Base-by-base conservation (phyloP, 257 asterid species). In the Cordia subcordata region DNA sequence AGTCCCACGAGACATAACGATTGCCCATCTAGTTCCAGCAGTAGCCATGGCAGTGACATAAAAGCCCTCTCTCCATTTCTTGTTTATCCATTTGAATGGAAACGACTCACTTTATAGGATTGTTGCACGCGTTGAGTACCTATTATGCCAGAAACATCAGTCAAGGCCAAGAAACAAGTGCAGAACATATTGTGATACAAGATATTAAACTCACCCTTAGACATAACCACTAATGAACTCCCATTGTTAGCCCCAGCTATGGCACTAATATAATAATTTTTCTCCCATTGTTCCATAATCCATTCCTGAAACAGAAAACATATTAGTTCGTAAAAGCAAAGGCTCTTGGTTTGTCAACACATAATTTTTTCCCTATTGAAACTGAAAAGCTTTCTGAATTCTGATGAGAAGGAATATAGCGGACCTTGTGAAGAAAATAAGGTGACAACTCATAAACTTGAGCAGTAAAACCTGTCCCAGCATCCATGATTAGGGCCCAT, bases 211-310 rank as follows among this genome's bases (percentile, higher is more conserved):
- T 60, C 55, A 85, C 94, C 94, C 74, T 78, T 80, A 12, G 94
- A 85, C 94, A 85, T 85, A 50, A 82, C 82, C 16, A 82, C 81
- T 49, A 85, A 65, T 13, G 94, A 81, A 69, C 79, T 72, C 61
- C 94, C 94, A 23, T 78, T 82, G 73, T 63, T 68, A 10, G 84
- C 79, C 68, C 94, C 94, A 50, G 90, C 90, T 57, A 85, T 61
- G 33, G 94, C 84, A 70, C 72, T 85, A 65, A 85, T 82, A 78
- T 85, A 82, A 64, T 49, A 85, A 44, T 81, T 81, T 68, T 63
- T 76, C 71, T 82, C 90, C 94, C 94, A 85, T 42, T 82, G 85
- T 23, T 76, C 84, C 84, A 76, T 82, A 27, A 85, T 85, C 94
- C 94, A 85, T 55, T 85, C 90, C 94, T 85, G 46, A 69, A 40